Conservation (phyloP, 129 eudicot species). For the Flaveria ramosissima region DNA sequence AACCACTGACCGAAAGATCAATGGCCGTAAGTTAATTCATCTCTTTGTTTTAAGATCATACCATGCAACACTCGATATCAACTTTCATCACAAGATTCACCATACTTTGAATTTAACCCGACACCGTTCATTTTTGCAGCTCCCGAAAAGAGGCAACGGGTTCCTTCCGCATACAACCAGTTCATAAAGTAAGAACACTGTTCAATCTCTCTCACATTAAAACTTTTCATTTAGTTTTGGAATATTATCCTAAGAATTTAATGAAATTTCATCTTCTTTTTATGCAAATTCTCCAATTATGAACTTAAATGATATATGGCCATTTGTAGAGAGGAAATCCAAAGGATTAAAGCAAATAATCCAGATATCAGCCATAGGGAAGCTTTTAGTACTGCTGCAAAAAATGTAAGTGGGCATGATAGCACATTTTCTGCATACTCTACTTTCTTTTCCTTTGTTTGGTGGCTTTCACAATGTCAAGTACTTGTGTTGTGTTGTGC, state of each 20-base stretch:
- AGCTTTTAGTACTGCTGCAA: conserved; percentile 99
- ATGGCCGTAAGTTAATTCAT: conserved; percentile 49
- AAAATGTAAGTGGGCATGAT: conserved; percentile 62
- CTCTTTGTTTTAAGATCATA: not conserved
- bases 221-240: not conserved
- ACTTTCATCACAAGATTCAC: not conserved
- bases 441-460: conserved; percentile 12
- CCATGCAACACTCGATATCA: not conserved
- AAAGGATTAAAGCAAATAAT: conserved; percentile 97
- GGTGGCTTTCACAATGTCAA: conserved; percentile 25
- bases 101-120: not conserved
- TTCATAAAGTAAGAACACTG: conserved; percentile 61
- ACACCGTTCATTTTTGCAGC: conserved; percentile 40
- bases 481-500: conserved; percentile 1
- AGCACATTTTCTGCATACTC: conserved; percentile 4
- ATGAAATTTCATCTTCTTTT: not conserved
- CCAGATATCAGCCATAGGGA: conserved; percentile 99
- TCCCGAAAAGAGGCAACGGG: conserved; percentile 93
- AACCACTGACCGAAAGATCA: conserved; percentile 48
- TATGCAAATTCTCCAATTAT: too few relatives aligned
- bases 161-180: conserved; percentile 90
- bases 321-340: conserved; percentile 92
- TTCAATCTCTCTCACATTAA: not conserved
- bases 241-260: not conserved
- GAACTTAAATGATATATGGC: not conserved